A percentile compares a stretch with the other conserved stretches of the same genome.
Evolutionary conservation across 306 rosid genomes (phyloP).

Genomic region (Neltuma alba): DNA sequence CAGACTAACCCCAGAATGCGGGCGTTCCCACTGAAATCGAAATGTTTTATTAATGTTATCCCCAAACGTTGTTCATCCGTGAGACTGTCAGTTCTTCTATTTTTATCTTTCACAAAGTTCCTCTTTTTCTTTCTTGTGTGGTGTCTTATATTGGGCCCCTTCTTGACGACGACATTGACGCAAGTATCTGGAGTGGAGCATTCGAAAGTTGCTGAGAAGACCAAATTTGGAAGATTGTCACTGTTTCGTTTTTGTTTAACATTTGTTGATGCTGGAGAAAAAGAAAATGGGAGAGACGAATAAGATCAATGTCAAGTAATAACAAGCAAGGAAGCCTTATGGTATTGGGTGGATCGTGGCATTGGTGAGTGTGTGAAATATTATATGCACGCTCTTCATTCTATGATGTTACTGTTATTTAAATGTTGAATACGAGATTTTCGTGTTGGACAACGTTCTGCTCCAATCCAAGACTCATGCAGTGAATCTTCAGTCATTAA

Average conservation of each 20-base stretch:
- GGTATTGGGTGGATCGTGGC: slow-evolving; percentile 34
- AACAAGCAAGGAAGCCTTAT: slow-evolving; percentile 29
- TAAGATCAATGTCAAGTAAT: slow-evolving; percentile 34
- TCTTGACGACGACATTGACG: slow-evolving; percentile 37
- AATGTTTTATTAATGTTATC: neutral
- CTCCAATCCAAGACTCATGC: slow-evolving; percentile 23
- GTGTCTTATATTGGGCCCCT: slow-evolving; percentile 44
- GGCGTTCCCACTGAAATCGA: slow-evolving; percentile 39
- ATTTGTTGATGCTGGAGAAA: neutral
- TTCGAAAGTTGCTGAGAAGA: slow-evolving; percentile 48
- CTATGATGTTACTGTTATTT: slow-evolving; percentile 35
- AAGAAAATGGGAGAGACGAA: slow-evolving; percentile 9
- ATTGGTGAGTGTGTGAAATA: slow-evolving; percentile 20
- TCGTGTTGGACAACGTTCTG: neutral
- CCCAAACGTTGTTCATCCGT: slow-evolving; percentile 39
- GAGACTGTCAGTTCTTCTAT: slow-evolving; percentile 37
- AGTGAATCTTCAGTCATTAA: neutral
- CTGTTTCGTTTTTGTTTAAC: slow-evolving; percentile 17
- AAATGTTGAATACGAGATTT: slow-evolving; percentile 29
- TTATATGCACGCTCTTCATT: slow-evolving; percentile 26
- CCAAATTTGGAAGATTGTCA: slow-evolving; percentile 43
- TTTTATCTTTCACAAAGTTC: slow-evolving; percentile 37
- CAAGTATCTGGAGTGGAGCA: slow-evolving; percentile 39
- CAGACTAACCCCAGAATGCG: slow-evolving; percentile 88
- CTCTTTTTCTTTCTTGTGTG: slow-evolving; percentile 23